Evolutionary conservation across 2,329 filamentous ascomycete genomes (phyloP), one percentile per base, ranked within the genome.

Genomic region (Fusarium poae): DNA sequence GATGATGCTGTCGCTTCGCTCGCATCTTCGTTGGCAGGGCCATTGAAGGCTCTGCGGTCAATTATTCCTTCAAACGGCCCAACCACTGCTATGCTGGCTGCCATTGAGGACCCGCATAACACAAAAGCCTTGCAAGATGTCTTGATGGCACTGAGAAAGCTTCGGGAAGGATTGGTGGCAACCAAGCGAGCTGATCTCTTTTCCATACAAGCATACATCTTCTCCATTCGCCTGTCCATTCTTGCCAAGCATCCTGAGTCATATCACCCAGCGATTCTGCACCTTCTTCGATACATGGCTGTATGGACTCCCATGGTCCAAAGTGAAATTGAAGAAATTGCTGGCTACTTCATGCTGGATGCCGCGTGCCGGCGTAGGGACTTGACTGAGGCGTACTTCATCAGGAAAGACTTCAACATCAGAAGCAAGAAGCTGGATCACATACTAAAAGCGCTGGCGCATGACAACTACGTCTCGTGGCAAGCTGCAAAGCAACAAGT

Each of bases 141-240:
- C 53, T 85, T 97, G 55, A 87, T 92, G 74, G 92, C 95, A 5
- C 90, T 98, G 76, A 90, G 96, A 66, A 98, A 97, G 78, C 87
- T 99, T 32, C 89, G 96, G 58, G 96, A 99, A 82, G 94, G 91
- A 25, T 90, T 98, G 48, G 88, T 97, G 4, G 92, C 92, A 15
- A 90, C 92, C 11, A 88, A 89, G 54, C 89, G 94, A 21, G 83
- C 85, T 35, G 92, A 97, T 76, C 84, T 88, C 53, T 99, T 99
- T 79, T 90, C 95, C 2, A 89, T 92, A n/a, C 90, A 94, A 72
- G 92, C 90, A 18, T 97, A 98, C 80, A 89, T 97, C 66, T 98
- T 98, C 83, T 93, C 92, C 74, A 92, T 97, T 73, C 91, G 94
- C 56, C 85, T 94, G 27, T 90, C 92, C 25, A 90, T 99, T 66